Conservation (phyloP, 2,329 filamentous ascomycete genomes). For the Fusarium buharicum region DNA sequence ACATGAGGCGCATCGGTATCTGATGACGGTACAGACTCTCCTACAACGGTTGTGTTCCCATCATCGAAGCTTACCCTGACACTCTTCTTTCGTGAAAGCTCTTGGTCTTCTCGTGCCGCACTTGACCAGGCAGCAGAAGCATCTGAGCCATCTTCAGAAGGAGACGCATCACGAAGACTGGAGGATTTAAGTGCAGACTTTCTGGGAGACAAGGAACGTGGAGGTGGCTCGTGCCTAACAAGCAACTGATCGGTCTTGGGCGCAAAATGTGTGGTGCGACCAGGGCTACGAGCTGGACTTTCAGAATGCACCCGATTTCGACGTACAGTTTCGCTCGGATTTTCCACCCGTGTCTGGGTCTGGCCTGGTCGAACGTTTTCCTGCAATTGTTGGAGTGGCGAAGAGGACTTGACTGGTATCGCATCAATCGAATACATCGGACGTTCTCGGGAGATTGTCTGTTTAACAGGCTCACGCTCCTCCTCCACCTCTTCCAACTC, state of each 20-base stretch:
- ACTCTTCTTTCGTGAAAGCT: slow-evolving; percentile 67
- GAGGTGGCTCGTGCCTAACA: slow-evolving; percentile 74
- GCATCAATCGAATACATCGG: slow-evolving; percentile 48
- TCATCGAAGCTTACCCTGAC: slow-evolving; percentile 84
- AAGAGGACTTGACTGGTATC: slow-evolving; percentile 46
- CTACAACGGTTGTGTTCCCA: slow-evolving; percentile 64
- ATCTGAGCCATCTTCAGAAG: slow-evolving; percentile 62
- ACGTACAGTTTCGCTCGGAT: slow-evolving; percentile 32
- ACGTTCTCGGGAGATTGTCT: slow-evolving; percentile 9
- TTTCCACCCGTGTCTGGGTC: slow-evolving; percentile 10
- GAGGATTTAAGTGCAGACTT: slow-evolving; percentile 79
- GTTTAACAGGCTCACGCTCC: slow-evolving; percentile 13
- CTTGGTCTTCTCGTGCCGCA: slow-evolving; percentile 51
- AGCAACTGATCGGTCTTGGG: slow-evolving; percentile 63
- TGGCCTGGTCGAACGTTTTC: slow-evolving; percentile 1
- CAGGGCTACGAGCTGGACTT: slow-evolving; percentile 75
- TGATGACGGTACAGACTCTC: slow-evolving; percentile 55
- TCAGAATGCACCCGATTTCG: slow-evolving; percentile 57
- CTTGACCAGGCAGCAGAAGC: slow-evolving; percentile 49
- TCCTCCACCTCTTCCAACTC: slow-evolving; percentile 52
- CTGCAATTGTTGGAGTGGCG: slow-evolving; percentile 8
- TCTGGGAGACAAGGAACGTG: slow-evolving; percentile 77
- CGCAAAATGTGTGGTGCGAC: slow-evolving; percentile 74
- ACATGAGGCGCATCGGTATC: slow-evolving; percentile 54
- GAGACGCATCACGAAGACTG: slow-evolving; percentile 64